phyloP scores from a whole-genome alignment of 2,329 filamentous ascomycete genomes.

The Zymoseptoria brevis region DNA sequence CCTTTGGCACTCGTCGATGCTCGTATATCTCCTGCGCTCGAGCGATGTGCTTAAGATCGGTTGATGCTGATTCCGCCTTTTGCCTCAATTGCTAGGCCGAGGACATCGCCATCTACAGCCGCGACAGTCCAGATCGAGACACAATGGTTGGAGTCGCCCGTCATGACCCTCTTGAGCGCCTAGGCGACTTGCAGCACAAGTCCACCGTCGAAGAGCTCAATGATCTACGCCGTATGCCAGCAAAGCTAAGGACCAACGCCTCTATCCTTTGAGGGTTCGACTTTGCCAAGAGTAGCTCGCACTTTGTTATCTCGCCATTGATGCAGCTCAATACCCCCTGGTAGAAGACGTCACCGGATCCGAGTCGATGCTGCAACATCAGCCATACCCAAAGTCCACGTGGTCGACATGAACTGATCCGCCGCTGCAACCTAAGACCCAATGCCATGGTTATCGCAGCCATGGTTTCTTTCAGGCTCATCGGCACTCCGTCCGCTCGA shows the following conservation, averaged over 20 bases:
- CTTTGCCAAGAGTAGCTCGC: too few species aligned
- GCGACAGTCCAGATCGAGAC: background rate
- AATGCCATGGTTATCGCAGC: too few species aligned
- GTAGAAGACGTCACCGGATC: background rate
- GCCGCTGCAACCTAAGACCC: background rate
- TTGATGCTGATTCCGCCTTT: too few species aligned
- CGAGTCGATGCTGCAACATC: background rate
- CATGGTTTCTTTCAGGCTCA: background rate
- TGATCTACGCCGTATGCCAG: background rate
- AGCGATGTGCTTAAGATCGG: background rate
- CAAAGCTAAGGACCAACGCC: background rate
- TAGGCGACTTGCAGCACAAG: background rate
- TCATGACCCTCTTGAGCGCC: background rate
- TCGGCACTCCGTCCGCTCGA: background rate
- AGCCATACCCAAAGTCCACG: background rate
- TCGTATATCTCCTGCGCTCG: background rate
- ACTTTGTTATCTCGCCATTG: background rate
- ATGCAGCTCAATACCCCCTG: background rate
- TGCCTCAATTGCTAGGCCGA: too few species aligned
- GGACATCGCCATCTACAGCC: background rate
- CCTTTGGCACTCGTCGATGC: background rate
- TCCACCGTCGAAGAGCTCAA: background rate
- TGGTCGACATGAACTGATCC: background rate
- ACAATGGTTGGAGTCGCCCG: background rate
- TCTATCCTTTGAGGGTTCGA: background rate